phyloP scores from a whole-genome alignment of 352 stramenopile species.

The Phytophthora pisi region DNA sequence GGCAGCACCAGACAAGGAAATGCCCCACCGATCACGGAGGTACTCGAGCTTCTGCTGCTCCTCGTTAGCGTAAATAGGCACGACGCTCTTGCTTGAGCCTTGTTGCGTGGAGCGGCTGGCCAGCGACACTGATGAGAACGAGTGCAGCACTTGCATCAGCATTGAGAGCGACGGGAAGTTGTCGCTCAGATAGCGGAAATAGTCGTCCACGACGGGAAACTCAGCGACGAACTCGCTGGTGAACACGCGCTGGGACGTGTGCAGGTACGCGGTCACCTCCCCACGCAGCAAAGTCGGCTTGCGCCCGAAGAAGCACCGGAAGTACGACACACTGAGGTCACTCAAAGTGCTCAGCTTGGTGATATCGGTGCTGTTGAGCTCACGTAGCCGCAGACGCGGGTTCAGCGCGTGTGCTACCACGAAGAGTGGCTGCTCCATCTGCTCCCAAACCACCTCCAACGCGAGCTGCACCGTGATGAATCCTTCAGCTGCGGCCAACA shows the following conservation, averaged over 20 bases:
- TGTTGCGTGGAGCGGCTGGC: slow-evolving; percentile 11
- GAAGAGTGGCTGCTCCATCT: slow-evolving; percentile 72
- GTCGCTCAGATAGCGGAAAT: slow-evolving; percentile 71
- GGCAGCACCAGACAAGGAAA: slow-evolving; percentile 18
- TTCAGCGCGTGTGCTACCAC: slow-evolving; percentile 66
- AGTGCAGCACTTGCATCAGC: slow-evolving; percentile 68
- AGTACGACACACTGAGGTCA: slow-evolving; percentile 67
- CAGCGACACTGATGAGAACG: slow-evolving; percentile 43
- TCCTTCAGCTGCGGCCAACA: slow-evolving; percentile 53
- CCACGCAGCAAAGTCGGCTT: slow-evolving; percentile 57
- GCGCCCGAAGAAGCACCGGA: slow-evolving; percentile 46
- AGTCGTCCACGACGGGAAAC: slow-evolving; percentile 66
- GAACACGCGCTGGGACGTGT: slow-evolving; percentile 61
- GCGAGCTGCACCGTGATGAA: slow-evolving; percentile 51
- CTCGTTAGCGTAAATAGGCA: slow-evolving; percentile 18
- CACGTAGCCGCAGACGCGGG: slow-evolving; percentile 51
- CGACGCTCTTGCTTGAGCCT: slow-evolving; percentile 1
- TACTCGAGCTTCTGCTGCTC: slow-evolving; percentile 39
- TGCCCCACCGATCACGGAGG: slow-evolving; percentile 29
- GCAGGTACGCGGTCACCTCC: slow-evolving; percentile 74
- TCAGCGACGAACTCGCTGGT: slow-evolving; percentile 53
- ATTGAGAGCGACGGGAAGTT: slow-evolving; percentile 63
- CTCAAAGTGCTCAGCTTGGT: slow-evolving; percentile 69
- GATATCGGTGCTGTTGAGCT: slow-evolving; percentile 45
- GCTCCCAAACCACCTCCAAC: slow-evolving; percentile 61